phyloP scores from a whole-genome alignment of 345 rosid species.

The Rhodamnia rubescens region DNA sequence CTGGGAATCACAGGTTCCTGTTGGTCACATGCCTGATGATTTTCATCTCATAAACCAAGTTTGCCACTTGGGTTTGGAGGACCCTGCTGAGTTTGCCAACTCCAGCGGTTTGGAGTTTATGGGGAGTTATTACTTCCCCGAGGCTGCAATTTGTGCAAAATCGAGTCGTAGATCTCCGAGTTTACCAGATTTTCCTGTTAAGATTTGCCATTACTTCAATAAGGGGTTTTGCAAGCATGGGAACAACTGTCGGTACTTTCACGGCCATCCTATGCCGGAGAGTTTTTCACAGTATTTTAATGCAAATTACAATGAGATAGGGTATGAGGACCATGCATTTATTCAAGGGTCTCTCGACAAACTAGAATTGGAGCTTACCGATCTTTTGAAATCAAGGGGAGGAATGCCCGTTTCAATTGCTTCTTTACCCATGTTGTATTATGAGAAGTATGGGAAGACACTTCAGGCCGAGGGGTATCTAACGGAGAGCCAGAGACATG shows the following conservation, averaged over 20 bases:
- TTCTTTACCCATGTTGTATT: conserved; percentile 82
- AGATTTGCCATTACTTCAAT: conserved; percentile 74
- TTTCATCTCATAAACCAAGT: conserved; percentile 18
- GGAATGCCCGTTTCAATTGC: conserved; percentile 94
- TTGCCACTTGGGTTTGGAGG: conserved; percentile 45
- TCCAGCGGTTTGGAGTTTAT: conserved; percentile 32
- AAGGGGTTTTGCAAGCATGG: conserved; percentile 94
- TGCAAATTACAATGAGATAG: conserved; percentile 20
- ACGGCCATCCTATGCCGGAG: conserved; percentile 43
- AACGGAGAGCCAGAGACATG: conserved; percentile 96
- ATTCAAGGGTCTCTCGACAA: conserved; percentile 68
- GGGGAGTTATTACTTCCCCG: conserved; percentile 29
- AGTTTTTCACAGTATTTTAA: conserved; percentile 40
- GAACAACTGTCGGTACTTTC: conserved; percentile 71
- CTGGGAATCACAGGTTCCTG: conserved; percentile 29
- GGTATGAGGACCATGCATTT: conserved; percentile 50
- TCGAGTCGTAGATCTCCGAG: conserved; percentile 62
- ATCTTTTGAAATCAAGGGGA: conserved; percentile 66
- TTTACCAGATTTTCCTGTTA: conserved; percentile 76
- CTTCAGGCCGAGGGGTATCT: conserved; percentile 98
- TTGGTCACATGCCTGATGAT: conserved; percentile 29
- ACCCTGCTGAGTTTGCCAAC: conserved; percentile 26
- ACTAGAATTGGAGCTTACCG: conserved; percentile 73
- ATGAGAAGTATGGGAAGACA: conserved; percentile 67
- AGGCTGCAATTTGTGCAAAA: conserved; percentile 33